Percentiles rank a stretch among this genome's conserved stretches.
Evolutionary conservation across 352 stramenopile species (phyloP).

Genomic region (Globisporangium yorkense): DNA sequence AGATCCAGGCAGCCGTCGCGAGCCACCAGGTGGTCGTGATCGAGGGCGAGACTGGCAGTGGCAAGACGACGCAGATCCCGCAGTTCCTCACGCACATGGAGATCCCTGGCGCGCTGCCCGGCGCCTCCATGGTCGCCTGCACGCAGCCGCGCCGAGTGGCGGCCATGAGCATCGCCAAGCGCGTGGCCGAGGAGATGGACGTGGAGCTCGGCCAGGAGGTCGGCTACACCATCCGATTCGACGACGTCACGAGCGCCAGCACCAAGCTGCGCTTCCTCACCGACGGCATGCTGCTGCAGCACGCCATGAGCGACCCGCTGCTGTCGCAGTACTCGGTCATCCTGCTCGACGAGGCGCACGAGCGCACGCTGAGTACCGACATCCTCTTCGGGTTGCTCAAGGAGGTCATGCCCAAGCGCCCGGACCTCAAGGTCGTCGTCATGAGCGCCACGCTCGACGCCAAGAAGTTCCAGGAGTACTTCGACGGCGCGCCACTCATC

Average conservation of each 20-base stretch:
- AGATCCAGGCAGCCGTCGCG: conserved; percentile 95
- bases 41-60: conserved; percentile 89
- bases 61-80: conserved; percentile 90
- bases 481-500: conserved; percentile 91
- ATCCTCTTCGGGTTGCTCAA: conserved; percentile 98
- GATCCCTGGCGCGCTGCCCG: conserved; percentile 55
- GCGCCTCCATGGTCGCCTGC: conserved; percentile 87
- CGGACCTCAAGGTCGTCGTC: conserved; percentile 97
- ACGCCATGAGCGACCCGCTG: conserved; percentile 96
- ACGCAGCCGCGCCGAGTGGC: conserved; percentile 98
- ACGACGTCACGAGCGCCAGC: conserved; percentile 89
- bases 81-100: conserved; percentile 81
- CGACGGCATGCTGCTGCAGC: conserved; percentile 95
- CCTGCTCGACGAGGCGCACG: conserved; percentile 97
- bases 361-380: conserved; percentile 96
- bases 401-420: conserved; percentile 92
- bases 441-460: conserved; percentile 99
- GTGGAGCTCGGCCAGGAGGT: conserved; percentile 96
- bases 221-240: conserved; percentile 99
- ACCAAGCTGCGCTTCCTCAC: conserved; percentile 86
- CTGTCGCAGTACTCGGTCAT: conserved; percentile 96
- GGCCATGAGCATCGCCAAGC: conserved; percentile 96
- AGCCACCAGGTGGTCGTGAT: conserved; percentile 96
- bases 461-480: conserved; percentile 95
- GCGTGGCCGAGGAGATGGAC: conserved; percentile 99